Percentiles rank a stretch among this genome's conserved stretches.
Evolutionary conservation across 2,329 filamentous ascomycete species (phyloP).

Genomic region (Trichoderma hamatum): DNA sequence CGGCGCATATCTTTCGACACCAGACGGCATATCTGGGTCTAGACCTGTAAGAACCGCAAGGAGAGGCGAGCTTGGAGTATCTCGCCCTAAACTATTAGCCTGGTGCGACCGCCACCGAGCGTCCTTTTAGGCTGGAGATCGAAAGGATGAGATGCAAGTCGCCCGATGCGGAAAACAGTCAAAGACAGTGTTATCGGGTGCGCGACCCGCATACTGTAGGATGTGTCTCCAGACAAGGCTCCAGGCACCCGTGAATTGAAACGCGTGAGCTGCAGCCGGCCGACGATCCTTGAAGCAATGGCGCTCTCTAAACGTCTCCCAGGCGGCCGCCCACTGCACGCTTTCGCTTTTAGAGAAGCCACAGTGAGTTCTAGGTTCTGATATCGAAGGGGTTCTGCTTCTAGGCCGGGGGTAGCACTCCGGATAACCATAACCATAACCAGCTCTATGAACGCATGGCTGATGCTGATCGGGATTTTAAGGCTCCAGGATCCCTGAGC

Average conservation of each 20-base stretch:
- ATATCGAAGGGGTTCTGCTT: not conserved
- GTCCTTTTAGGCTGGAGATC: conserved; percentile 2
- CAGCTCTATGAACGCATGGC: not conserved
- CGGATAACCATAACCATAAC: not conserved
- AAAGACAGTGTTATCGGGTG: not conserved
- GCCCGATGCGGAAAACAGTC: not conserved
- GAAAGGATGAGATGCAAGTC: not conserved
- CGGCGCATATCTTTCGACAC: not conserved
- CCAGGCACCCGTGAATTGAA: not conserved
- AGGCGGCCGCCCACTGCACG: not conserved
- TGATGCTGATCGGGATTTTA: not conserved
- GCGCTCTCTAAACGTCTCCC: not conserved
- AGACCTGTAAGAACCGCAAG: not conserved
- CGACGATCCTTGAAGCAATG: not conserved
- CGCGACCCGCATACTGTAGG: not conserved
- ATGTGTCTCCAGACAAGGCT: not conserved
- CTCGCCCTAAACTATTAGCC: not conserved
- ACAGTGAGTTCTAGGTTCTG: not conserved
- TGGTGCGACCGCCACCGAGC: conserved; percentile 6
- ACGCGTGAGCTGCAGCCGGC: not conserved
- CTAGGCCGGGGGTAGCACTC: not conserved
- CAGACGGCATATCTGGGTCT: not conserved
- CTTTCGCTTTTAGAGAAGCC: not conserved
- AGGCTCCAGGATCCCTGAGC: not conserved
- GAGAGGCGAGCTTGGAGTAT: not conserved